These are phyloP conservation scores for Neurospora sp. DNA, from an alignment of 2,329 filamentous ascomycete species.

Conservation along the genomic window DNA sequence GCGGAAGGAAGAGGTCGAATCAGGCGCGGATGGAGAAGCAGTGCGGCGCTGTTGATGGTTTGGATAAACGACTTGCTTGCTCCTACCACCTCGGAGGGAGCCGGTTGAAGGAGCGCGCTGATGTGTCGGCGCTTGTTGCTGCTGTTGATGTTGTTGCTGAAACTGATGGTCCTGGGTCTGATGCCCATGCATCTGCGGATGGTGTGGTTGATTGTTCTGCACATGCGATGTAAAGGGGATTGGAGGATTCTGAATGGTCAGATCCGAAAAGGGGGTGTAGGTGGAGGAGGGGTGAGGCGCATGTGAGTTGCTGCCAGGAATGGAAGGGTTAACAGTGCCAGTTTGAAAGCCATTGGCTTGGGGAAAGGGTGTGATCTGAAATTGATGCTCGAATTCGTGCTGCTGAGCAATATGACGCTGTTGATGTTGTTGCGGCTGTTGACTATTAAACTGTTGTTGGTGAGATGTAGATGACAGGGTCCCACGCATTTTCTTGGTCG, in stretches of 20 bases:
- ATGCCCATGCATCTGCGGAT: neutral
- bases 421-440: neutral
- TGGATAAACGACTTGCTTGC: neutral
- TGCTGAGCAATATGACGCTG: neutral
- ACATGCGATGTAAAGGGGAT: neutral
- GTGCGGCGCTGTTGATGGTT: conserved; percentile 8
- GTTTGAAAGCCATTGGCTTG: neutral
- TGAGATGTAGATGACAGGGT: conserved; percentile 8
- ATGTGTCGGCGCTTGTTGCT: conserved; percentile 3
- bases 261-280: neutral
- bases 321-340: neutral
- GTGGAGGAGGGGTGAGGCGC: neutral
- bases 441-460: neutral
- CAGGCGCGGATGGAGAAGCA: conserved; percentile 13
- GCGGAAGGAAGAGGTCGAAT: conserved; percentile 3
- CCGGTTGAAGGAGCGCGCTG: conserved; percentile 7
- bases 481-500: conserved; percentile 14
- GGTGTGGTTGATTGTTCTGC: neutral
- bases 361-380: neutral
- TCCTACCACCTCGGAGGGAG: conserved; percentile 11
- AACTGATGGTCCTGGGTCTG: neutral
- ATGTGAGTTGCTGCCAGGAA: neutral
- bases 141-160: conserved; percentile 2
- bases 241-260: neutral
- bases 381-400: neutral